Base-by-base conservation (phyloP, 192 early-diverging fungal species). In the Backusella circina region DNA sequence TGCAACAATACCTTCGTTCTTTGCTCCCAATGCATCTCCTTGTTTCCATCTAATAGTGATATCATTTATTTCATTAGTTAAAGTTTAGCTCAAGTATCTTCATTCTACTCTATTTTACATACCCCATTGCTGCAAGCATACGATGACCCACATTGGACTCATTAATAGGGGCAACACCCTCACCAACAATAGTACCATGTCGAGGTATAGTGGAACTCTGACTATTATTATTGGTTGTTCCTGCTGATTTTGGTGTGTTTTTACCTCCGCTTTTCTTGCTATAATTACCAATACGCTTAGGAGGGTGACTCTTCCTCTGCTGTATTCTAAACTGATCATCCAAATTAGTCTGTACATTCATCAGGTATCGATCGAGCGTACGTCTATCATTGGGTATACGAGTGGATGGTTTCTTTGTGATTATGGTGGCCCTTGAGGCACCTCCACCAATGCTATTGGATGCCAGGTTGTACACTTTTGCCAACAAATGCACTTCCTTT, bases 121-220 rank as follows among this genome's bases (percentile, higher is more conserved):
- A 93, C 78, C 92, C 92, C 89, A 93, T 89, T 44, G 83, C 81
- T 36, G 83, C 77, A 12, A 93, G 74, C 92, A 93, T 92, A 33
- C 84, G 84, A 71, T 91, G 90, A 3, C 92, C 92, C 35, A 90
- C 57, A 69, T 93, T 93, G 7, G 80, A 75, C 12, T 84, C 79
- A 51, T 74, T 84, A 66, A 93, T 88, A 31, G 87, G 85, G 15
- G 79, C 79, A 0, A 86, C 86, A 23, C 81, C 77, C 4, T 80
- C 77, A 10, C 87, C 92, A 23, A 93, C 90, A 5, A 92, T 82
- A 12, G 85, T 79, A 3, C 91, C 90, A 71, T 79, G 84, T 0
- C 68, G 30, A 12, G 86, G 74, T 7, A 39, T 66, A 54, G 61
- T 37, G 31, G 28, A 8, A 47, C 69, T 10, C 47, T 71, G 67